A percentile compares a stretch with the other conserved stretches of the same genome.
Conservation (phyloP, 164 flowering plant genomes). For the Vitis vinifera region ASM3070453v1 NC_081808.1:1092001-1092500, state of each 20-base stretch:
- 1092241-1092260: slow-evolving; percentile 42
- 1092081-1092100: slow-evolving; percentile 29
- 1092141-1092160: slow-evolving; percentile 24
- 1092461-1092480: slow-evolving; percentile 23
- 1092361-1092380: slow-evolving; percentile 87
- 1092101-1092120: slow-evolving; percentile 17
- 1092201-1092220: slow-evolving; percentile 39
- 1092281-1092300: slow-evolving; percentile 37
- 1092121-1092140: slow-evolving; percentile 21
- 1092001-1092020: slow-evolving; percentile 46
- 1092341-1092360: slow-evolving; percentile 78
- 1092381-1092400: slow-evolving; percentile 79
- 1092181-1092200: slow-evolving; percentile 18
- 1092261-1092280: slow-evolving; percentile 33
- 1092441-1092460: slow-evolving; percentile 27
- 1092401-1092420: slow-evolving; percentile 79
- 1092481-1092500: slow-evolving; percentile 18
- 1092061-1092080: slow-evolving; percentile 24
- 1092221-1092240: slow-evolving; percentile 58
- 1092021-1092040: slow-evolving; percentile 35
- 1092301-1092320: slow-evolving; percentile 68
- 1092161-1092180: slow-evolving; percentile 14
- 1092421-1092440: slow-evolving; percentile 58
- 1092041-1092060: slow-evolving; percentile 27
- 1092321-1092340: slow-evolving; percentile 79